Base-by-base conservation (phyloP, 2,329 filamentous ascomycete species). In the Colletotrichum theobromicola region DNA sequence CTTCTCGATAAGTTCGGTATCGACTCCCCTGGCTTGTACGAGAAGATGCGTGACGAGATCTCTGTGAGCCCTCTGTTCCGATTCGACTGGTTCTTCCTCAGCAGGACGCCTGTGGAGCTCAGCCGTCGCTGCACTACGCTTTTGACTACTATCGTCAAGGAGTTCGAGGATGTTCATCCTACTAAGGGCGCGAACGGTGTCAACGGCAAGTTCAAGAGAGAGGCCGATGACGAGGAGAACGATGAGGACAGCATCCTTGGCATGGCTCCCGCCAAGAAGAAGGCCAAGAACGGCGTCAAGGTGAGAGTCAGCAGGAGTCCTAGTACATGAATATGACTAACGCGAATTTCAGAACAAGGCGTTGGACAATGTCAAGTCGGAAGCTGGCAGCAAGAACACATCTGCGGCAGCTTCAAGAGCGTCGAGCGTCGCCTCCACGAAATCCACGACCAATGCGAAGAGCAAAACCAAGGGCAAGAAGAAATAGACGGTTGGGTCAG, bases 11-110 rank as follows among this genome's bases (percentile, higher is more conserved):
- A 93, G 83, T 94, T 95, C 79, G 97, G 97, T 8, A 93, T 99
- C 42, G 97, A 99, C 82, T 94, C 94, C 2, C 96, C 98, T 79
- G 92, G 92, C 37, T 90, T 99, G 76, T 97, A 97, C 83, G 97
- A 99, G 79, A 93, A 93, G 83, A 98, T 99, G 81, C 93, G 97
- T n/a, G 96, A 98, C 77, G 97, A 98, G 82, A 98, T 99, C 77
- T 94, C 96, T 37, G 95, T 98, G 77, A 96, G 94, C 71, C 96
- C 97, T 12, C 88, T 99, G 5, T 99, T 99, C 90, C 93, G 97
- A 50, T 99, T 99, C 80, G 97, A 99, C 83, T 99, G 97, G 97
- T 99, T 99, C 87, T 98, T 99, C 88, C 90, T 99, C 53, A 98
- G 95, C 83, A 92, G 97, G 60, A 99, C 96, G 5, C 95, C 97